Evolutionary conservation across 2,329 filamentous ascomycete species (phyloP).

Genomic region (Alternaria sp.): DNA sequence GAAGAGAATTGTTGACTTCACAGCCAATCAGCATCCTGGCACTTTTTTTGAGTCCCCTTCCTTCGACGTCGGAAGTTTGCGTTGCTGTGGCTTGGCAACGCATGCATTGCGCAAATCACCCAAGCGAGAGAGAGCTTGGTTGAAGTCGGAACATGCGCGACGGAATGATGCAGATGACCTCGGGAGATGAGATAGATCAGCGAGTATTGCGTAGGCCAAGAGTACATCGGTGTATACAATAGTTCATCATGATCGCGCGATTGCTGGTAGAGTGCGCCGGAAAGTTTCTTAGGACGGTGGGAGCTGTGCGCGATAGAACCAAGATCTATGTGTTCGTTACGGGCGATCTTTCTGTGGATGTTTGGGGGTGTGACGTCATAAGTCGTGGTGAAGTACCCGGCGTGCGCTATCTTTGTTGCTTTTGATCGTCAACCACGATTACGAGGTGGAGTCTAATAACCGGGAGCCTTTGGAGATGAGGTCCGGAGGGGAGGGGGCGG

Average conservation of each 20-base stretch:
- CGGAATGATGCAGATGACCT: not conserved
- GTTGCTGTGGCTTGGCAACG: not conserved
- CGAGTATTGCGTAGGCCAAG: not conserved
- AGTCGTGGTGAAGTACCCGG: not conserved
- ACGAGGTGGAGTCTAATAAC: not conserved
- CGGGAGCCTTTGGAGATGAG: not conserved
- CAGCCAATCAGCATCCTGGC: not conserved
- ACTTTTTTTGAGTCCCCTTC: not conserved
- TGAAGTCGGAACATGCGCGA: not conserved
- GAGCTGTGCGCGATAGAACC: not conserved
- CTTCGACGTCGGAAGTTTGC: not conserved
- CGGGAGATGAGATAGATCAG: not conserved
- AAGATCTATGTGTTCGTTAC: not conserved
- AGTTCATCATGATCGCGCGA: not conserved
- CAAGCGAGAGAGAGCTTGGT: not conserved
- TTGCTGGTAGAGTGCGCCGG: not conserved
- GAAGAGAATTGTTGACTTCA: not conserved
- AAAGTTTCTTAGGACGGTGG: not conserved
- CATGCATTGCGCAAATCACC: not conserved
- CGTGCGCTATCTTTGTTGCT: not conserved
- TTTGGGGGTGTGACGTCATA: not conserved
- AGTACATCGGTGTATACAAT: not conserved
- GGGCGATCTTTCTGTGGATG: not conserved
- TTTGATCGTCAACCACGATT: not conserved
- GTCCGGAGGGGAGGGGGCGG: not conserved